Evolutionary conservation across 257 asterid genomes (phyloP), one percentile per base, ranked within the genome.

Genomic region (Scutellaria minor): DNA sequence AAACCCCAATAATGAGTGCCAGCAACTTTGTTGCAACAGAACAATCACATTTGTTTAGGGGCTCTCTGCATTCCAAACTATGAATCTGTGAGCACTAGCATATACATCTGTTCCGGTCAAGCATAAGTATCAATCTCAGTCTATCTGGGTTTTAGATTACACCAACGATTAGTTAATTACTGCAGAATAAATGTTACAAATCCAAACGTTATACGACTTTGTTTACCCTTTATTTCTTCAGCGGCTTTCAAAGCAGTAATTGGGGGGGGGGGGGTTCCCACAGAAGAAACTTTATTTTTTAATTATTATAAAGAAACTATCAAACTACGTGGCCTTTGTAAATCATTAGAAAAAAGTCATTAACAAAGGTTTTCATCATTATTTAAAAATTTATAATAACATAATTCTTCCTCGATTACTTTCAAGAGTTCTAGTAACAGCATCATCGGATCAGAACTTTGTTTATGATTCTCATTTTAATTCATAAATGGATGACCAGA

Each of bases 341-440:
- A 54, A 44, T 44, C 48, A 8, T 44, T 10, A 44, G 1, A 42
- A 42, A 42, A 42, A 44, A 44, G 11, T 44, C 12, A 2, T 10
- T 44, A 3, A 44, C 9, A 44, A 44, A 8, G 48, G 11, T 44
- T 42, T 9, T 42, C 47, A 42, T 42, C 9, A 24, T 1, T 24
- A 24, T 24, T 24, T 24, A 50, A 45, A 48, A 65, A 46, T 44
- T 41, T 65, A 50, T 41, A 3, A 27, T 27, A 22, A 39, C 72
- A 44, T 10, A 55, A 48, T 72, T 52, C 40, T 22, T 56, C 71
- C 31, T 40, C n/a, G 45, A 6, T 22, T 61, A 20, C 63, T 73
- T 55, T 56, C 46, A 62, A n/a, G 56, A 74, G 65, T 35, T 48
- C 56, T 61, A 52, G 18, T 35, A 47, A 72, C 64, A 68, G 14